These are phyloP conservation scores for Aspergillus intermedius DNA, from an alignment of 2,329 filamentous ascomycete genomes.

Conservation along the genomic window DNA sequence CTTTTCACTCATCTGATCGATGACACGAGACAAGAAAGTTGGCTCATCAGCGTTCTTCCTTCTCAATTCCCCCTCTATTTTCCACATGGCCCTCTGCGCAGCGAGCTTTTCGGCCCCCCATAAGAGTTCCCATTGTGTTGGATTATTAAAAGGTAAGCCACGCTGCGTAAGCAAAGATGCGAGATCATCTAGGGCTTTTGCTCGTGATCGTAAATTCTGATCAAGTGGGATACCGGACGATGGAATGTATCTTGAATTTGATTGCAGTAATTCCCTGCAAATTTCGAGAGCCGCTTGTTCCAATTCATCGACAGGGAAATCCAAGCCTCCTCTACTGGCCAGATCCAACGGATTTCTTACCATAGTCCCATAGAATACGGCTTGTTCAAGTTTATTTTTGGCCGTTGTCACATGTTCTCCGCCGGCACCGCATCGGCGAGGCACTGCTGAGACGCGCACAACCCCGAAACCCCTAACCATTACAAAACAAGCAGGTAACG, in stretches of 20 bases:
- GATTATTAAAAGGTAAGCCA: constrained; percentile 56
- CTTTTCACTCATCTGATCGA: constrained; percentile 68
- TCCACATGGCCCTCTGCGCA: constrained; percentile 74
- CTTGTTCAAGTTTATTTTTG: constrained; percentile 87
- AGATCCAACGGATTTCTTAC: constrained; percentile 85
- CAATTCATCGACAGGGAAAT: constrained; percentile 64
- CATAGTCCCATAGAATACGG: constrained; percentile 82
- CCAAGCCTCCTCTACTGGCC: constrained; percentile 57
- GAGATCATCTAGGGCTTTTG: constrained; percentile 67
- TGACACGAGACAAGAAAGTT: constrained; percentile 66
- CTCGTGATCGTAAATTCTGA: constrained; percentile 68
- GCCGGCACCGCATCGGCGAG: constrained; percentile 28
- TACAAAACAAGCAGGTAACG: constrained; percentile 41
- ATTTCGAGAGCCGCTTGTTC: constrained; percentile 69
- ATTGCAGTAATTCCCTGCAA: constrained; percentile 75
- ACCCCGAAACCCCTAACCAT: constrained; percentile 55
- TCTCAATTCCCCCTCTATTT: constrained; percentile 65
- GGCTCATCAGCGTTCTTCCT: constrained; percentile 55
- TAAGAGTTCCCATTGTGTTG: constrained; percentile 72
- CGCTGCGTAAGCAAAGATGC: constrained; percentile 63
- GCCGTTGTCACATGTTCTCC: constrained; percentile 57
- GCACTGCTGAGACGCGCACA: constrained; percentile 46
- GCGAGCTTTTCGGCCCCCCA: constrained; percentile 86
- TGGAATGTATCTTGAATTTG: constrained; percentile 67
- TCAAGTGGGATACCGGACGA: constrained; percentile 69